These are phyloP conservation scores for Polyporus tsugae DNA, from an alignment of 1,284 basidiomycete species.

Conservation along the genomic window DNA sequence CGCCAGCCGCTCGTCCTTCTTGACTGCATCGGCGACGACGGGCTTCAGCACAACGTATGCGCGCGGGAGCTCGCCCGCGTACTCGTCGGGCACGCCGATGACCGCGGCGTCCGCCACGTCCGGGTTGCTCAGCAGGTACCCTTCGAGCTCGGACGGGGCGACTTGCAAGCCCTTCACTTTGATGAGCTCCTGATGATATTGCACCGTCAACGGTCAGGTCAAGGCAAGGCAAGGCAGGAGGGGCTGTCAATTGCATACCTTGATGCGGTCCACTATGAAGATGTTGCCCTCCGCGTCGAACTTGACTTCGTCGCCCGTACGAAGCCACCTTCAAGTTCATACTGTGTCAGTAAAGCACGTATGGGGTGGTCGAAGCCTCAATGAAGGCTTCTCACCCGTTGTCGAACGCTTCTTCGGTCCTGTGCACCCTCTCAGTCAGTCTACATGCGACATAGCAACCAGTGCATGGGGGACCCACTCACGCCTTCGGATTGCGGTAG, in stretches of 20 bases:
- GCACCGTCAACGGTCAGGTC: slow-evolving; percentile 26
- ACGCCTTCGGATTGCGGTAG: slow-evolving; percentile 64
- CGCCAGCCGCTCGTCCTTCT: slow-evolving; percentile 13
- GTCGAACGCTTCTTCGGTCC: slow-evolving; percentile 65
- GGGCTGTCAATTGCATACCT: slow-evolving; percentile 43
- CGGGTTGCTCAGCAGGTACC: slow-evolving; percentile 67
- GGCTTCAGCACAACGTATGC: slow-evolving; percentile 49
- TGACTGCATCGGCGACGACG: slow-evolving; percentile 16
- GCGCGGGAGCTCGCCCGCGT: slow-evolving; percentile 53
- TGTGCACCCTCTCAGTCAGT: no score
- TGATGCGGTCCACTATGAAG: slow-evolving; percentile 73
- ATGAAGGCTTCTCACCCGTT: slow-evolving; percentile 41
- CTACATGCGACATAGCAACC: no score
- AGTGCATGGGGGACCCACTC: slow-evolving; percentile 40
- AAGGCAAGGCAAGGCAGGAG: not conserved
- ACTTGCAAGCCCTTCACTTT: slow-evolving; percentile 45
- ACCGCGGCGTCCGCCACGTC: slow-evolving; percentile 74
- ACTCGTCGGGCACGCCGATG: slow-evolving; percentile 58
- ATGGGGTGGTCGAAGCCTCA: no score
- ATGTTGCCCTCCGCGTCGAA: slow-evolving; percentile 65
- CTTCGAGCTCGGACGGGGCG: slow-evolving; percentile 57
- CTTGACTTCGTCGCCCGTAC: slow-evolving; percentile 73
- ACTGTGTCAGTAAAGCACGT: no score
- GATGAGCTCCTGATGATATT: slow-evolving; percentile 34
- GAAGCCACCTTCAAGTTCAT: slow-evolving; percentile 61